These are phyloP conservation scores for Butyriboletus appendiculatus DNA, from an alignment of 1,284 basidiomycete species.

Conservation along the genomic window DNA sequence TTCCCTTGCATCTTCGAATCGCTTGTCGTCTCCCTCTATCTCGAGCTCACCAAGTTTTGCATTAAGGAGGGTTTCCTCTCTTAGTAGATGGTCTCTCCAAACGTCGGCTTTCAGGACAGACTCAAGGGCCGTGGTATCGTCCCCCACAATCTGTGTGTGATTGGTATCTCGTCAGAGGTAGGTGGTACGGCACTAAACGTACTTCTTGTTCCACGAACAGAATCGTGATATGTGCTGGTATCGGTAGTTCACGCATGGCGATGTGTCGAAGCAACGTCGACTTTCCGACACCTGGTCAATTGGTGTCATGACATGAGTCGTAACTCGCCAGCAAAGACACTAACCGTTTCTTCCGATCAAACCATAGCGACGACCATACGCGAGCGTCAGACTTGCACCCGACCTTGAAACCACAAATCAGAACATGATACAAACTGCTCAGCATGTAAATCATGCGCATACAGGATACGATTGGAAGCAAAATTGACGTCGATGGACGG, in stretches of 20 bases:
- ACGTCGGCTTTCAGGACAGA: slow-evolving; percentile 97
- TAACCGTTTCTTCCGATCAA: slow-evolving; percentile 80
- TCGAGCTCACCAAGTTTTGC: slow-evolving; percentile 74
- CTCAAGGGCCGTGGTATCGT: slow-evolving; percentile 90
- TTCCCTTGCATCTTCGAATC: slow-evolving; percentile 81
- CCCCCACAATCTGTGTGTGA: slow-evolving; percentile 72
- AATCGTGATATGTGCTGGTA: slow-evolving; percentile 94
- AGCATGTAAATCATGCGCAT: slow-evolving; percentile 32
- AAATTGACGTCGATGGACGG: slow-evolving; percentile 96
- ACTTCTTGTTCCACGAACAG: slow-evolving; percentile 99
- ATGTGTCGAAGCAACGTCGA: slow-evolving; percentile 96
- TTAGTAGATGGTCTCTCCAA: slow-evolving; percentile 89
- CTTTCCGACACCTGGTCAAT: slow-evolving; percentile 84
- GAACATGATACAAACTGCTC: slow-evolving; percentile 6
- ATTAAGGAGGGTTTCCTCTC: slow-evolving; percentile 80
- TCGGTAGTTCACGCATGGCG: slow-evolving; percentile 92
- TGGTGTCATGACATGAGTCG: not conserved
- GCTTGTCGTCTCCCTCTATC: slow-evolving; percentile 70
- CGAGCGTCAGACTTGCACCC: slow-evolving; percentile 85
- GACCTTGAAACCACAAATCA: slow-evolving; percentile 45
- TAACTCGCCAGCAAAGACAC: not conserved
- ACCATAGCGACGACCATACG: slow-evolving; percentile 87
- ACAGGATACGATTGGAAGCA: slow-evolving; percentile 92
- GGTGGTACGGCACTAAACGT: slow-evolving; percentile 1
- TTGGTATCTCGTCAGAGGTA: slow-evolving; percentile 4